A percentile compares a stretch with the other conserved stretches of the same genome.
Evolutionary conservation across 768 basidiomycete genomes (phyloP).

Genomic region (Floccularia luteovirens): DNA sequence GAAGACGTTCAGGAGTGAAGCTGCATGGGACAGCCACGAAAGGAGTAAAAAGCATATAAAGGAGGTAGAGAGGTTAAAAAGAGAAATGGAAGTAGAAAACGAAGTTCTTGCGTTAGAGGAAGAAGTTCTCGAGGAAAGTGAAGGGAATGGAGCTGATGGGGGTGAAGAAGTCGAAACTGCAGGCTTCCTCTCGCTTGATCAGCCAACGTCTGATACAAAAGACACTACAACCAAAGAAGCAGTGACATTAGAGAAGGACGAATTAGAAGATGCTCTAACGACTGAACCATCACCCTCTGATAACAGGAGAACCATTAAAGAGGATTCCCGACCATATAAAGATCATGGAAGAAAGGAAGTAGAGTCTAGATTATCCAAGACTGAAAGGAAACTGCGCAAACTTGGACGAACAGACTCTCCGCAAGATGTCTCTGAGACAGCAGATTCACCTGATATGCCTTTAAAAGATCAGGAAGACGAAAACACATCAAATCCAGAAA

Average conservation of each 20-base stretch:
- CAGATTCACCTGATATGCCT: background rate
- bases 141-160: background rate
- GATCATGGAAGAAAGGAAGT: no score
- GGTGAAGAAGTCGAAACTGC: background rate
- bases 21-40: constrained; percentile 95
- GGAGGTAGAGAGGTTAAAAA: constrained; percentile 72
- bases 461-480: constrained; percentile 1
- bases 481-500: constrained; percentile 5
- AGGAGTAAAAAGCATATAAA: constrained; percentile 90
- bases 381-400: background rate
- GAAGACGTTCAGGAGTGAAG: constrained; percentile 85
- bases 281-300: no score
- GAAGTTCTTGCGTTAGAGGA: constrained; percentile 51
- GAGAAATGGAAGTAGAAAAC: constrained; percentile 73
- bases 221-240: background rate
- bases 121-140: constrained; percentile 14
- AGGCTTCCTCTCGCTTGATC: no score
- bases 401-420: background rate
- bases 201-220: no score
- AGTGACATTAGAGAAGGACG: background rate
- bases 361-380: no score
- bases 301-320: no score
- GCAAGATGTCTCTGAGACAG: background rate
- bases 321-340: no score
- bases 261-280: no score